Evolutionary conservation across 257 asterid genomes (phyloP), one percentile per base, ranked within the genome.

Genomic region (Jasminum sambac): DNA sequence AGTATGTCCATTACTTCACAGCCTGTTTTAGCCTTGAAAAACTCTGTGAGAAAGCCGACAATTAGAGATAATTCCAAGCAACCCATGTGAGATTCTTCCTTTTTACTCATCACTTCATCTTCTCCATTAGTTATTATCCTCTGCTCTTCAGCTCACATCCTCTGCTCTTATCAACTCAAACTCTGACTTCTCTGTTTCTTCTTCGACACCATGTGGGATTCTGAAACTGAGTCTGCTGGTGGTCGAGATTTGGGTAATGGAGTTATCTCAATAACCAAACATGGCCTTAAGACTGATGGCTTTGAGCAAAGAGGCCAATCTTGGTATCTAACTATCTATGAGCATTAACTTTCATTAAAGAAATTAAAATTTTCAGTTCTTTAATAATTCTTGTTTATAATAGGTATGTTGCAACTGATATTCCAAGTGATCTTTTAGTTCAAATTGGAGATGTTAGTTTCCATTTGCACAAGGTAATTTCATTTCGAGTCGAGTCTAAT

Each of bases 231-330:
- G 68, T 77, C 96, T 8, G 77, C 74, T 3, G 85, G 88, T 13
- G 86, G 86, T 4, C 42, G 88, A 37, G 96, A 85, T 64, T 87
- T 82, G 38, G 86, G 88, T 26, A 80, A 86, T 77, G 98, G 97
- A 76, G 85, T 81, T 46, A 82, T 85, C 38, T 73, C 87, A 8
- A 62, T 88, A 0, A 82, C 63, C 80, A 87, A 82, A 43, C 84
- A 87, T 6, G 87, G 96, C 0, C 79, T 90, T 26, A 60, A 84
- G 80, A 87, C 94, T 34, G 97, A 90, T 72, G 90, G 95, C 10
- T 93, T 93, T 70, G 98, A 90, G 81, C 96, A 81, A 76, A 81
- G 86, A 84, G 98, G 98, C 68, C 90, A 82, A 6, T 93, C 97
- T 59, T 93, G 98, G 97, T 93, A 80, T 50, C 36, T 4, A 30